Percentiles rank a stretch among this genome's conserved stretches.
Conservation (phyloP, 225 moss, liverwort and hornwort species). For the Antitrichia curtipendula region DNA sequence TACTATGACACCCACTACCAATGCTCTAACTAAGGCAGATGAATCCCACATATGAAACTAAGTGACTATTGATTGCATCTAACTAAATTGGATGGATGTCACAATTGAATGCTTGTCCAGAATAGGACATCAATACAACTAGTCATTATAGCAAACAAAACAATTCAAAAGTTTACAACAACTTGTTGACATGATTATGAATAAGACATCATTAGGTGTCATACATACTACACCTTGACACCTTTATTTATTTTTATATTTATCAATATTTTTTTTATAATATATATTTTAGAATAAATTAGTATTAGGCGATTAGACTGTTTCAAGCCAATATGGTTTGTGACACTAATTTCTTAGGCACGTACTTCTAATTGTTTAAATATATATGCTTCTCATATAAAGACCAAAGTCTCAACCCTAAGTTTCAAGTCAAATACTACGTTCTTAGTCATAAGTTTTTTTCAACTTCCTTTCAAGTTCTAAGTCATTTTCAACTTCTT, state of each 20-base stretch:
- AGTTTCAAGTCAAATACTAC: background rate
- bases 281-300: background rate
- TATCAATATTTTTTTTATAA: background rate
- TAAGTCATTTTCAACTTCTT: background rate
- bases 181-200: background rate
- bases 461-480: background rate
- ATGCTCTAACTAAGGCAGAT: background rate
- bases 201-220: background rate
- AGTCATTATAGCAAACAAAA: background rate
- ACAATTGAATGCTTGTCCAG: background rate
- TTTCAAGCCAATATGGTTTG: background rate
- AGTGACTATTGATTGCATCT: no score
- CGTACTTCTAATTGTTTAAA: background rate
- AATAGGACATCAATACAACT: background rate
- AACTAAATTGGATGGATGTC: background rate
- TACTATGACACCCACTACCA: background rate
- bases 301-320: background rate
- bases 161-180: background rate
- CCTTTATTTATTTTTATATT: background rate
- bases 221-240: background rate
- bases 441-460: background rate
- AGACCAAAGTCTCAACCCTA: background rate
- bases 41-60: background rate
- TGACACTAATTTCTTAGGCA: background rate
- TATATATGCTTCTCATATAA: accelerated